phyloP scores from a whole-genome alignment of 768 basidiomycete species.

The Boletus huronensis region DNA sequence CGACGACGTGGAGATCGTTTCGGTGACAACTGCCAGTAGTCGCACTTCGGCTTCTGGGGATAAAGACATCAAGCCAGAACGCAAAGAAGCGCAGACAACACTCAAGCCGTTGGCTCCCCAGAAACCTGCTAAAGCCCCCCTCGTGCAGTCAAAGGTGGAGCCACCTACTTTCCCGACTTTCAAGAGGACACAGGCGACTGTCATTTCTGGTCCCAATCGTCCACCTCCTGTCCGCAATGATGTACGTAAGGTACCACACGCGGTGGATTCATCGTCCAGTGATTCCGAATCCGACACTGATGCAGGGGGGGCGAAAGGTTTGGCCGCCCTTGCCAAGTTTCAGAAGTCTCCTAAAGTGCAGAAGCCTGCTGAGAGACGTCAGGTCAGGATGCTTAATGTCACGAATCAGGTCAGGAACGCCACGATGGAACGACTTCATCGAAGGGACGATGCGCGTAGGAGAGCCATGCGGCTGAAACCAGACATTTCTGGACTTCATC shows the following conservation, averaged over 20 bases:
- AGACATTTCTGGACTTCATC: conserved; percentile 76
- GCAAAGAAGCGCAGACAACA: conserved; percentile 21
- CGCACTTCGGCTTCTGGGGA: conserved; percentile 8
- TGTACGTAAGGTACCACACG: conserved; percentile 4
- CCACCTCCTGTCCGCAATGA: conserved; percentile 17
- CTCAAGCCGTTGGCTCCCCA: conserved; percentile 14
- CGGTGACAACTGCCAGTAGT: conserved; percentile 29
- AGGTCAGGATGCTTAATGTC: conserved; percentile 60
- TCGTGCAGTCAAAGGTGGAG: conserved; percentile 34
- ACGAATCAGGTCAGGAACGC: conserved; percentile 42
- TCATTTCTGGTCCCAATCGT: conserved; percentile 34
- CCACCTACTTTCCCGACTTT: conserved; percentile 43
- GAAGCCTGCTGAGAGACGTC: conserved; percentile 56
- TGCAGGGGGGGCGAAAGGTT: conserved; percentile 36
- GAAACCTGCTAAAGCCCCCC: conserved; percentile 11
- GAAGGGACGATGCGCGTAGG: conserved; percentile 58
- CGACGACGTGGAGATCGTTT: conserved; percentile 55
- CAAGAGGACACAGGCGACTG: conserved; percentile 32
- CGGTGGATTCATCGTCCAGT: conserved; percentile 37
- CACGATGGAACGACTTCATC: conserved; percentile 47
- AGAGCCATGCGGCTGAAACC: conserved; percentile 73
- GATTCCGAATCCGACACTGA: conserved; percentile 50
- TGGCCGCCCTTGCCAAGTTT: conserved; percentile 55
- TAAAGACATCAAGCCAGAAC: conserved; percentile 13
- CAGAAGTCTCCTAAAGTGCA: conserved; percentile 59